Evolutionary conservation across 2,329 filamentous ascomycete genomes (phyloP).

Genomic region (Pyrenochaeta sp.): DNA sequence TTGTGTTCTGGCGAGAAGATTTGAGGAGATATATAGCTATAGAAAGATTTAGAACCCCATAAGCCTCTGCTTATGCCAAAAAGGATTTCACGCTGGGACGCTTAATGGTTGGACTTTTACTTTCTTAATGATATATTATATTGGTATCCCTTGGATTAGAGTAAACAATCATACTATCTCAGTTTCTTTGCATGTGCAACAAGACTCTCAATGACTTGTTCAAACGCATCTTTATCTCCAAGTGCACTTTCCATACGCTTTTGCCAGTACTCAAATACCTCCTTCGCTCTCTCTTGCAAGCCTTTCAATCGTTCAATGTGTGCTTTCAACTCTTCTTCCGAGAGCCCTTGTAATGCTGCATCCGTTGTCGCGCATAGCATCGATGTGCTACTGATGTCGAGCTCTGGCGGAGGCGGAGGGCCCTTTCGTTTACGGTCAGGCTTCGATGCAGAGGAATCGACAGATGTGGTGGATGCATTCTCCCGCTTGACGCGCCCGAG

Average conservation of each 20-base stretch:
- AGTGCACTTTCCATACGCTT: slow-evolving; percentile 85
- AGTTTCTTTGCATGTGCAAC: slow-evolving; percentile 90
- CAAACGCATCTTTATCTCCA: slow-evolving; percentile 91
- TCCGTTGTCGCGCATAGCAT: slow-evolving; percentile 85
- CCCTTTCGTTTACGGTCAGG: slow-evolving; percentile 61
- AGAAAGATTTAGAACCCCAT: too few species aligned
- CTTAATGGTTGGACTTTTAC: too few species aligned
- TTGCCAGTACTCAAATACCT: slow-evolving; percentile 87
- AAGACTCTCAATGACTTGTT: slow-evolving; percentile 95
- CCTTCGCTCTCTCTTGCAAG: slow-evolving; percentile 75
- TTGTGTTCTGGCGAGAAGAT: too few species aligned
- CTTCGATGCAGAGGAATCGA: slow-evolving; percentile 49
- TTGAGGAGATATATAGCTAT: too few species aligned
- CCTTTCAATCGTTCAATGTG: slow-evolving; percentile 76
- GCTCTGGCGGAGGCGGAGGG: slow-evolving; percentile 73
- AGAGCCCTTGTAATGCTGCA: slow-evolving; percentile 81
- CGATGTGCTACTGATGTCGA: slow-evolving; percentile 80
- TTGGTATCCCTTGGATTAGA: too few species aligned
- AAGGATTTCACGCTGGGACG: too few species aligned
- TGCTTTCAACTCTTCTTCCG: slow-evolving; percentile 74
- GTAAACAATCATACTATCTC: slow-evolving; percentile 61
- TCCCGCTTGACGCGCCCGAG: slow-evolving; percentile 50
- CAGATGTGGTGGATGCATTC: slow-evolving; percentile 49
- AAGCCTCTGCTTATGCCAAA: too few species aligned
- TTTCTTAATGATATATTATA: too few species aligned